Percentiles rank a stretch among this genome's conserved stretches.
phyloP scores from a whole-genome alignment of 2,329 filamentous ascomycete species.

The Aspergillus sp. region DNA sequence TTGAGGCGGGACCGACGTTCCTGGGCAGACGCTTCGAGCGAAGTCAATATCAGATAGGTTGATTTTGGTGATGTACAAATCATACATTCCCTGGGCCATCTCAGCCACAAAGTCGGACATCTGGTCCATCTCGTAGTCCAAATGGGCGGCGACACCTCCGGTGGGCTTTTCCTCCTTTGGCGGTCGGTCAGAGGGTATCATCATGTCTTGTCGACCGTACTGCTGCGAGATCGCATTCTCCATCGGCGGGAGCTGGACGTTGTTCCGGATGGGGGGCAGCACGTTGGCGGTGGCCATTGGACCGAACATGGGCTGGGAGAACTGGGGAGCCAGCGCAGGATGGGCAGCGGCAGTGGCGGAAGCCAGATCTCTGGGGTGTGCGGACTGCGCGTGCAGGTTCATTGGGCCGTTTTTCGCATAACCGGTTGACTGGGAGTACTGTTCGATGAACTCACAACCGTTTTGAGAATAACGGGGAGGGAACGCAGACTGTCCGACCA shows the following conservation, averaged over 20 bases:
- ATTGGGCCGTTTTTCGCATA: constrained; percentile 33
- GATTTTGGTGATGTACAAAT: constrained; percentile 49
- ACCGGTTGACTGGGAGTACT: constrained; percentile 38
- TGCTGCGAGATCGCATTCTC: constrained; percentile 36
- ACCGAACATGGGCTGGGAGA: constrained; percentile 29
- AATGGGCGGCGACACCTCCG: constrained; percentile 83
- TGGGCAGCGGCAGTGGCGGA: constrained; percentile 7
- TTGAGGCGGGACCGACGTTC: constrained; percentile 57
- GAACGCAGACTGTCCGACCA: constrained; percentile 32
- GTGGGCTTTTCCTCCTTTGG: constrained; percentile 60
- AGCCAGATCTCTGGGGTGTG: constrained; percentile 27
- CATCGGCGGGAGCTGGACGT: constrained; percentile 35
- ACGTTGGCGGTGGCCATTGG: constrained; percentile 27
- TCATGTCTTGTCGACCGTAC: constrained; percentile 36
- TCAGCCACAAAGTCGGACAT: constrained; percentile 95
- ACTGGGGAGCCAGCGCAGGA: constrained; percentile 18
- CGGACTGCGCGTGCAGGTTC: constrained; percentile 25
- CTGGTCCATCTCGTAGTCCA: constrained; percentile 93
- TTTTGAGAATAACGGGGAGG: constrained; percentile 38
- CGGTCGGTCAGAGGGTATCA: constrained; percentile 28
- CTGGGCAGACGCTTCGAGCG: constrained; percentile 56
- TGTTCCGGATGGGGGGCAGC: constrained; percentile 37
- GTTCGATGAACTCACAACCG: constrained; percentile 40
- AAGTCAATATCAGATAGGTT: constrained; percentile 58
- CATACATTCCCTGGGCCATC: constrained; percentile 71